Evolutionary conservation across 2,329 filamentous ascomycete genomes (phyloP).

Genomic region (Ophiocordyceps camponoti-saundersi): DNA sequence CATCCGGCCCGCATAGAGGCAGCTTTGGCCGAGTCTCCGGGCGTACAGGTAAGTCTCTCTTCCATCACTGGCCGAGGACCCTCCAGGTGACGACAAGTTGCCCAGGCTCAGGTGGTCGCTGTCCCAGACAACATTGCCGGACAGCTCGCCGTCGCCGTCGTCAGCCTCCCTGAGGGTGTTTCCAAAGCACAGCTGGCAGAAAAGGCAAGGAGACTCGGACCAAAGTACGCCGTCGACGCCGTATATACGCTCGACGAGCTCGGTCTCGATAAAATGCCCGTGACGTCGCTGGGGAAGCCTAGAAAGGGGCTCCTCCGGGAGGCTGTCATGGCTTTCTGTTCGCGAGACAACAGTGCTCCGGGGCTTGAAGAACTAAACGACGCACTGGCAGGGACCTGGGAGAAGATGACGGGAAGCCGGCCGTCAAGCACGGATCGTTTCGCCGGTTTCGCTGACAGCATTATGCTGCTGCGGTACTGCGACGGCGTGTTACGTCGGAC

Average conservation of each 20-base stretch:
- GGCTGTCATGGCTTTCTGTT: slow-evolving; percentile 5
- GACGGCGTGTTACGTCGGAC: slow-evolving; percentile 11
- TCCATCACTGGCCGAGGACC: neutral
- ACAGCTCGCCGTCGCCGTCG: slow-evolving; percentile 28
- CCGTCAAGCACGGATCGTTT: slow-evolving; percentile 11
- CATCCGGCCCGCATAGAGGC: slow-evolving; percentile 19
- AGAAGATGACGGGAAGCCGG: slow-evolving; percentile 11
- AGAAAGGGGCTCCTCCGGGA: slow-evolving; percentile 20
- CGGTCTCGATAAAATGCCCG: slow-evolving; percentile 18
- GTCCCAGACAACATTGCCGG: slow-evolving; percentile 25
- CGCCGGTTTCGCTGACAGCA: slow-evolving; percentile 17
- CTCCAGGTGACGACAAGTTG: neutral
- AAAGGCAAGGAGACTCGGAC: slow-evolving; percentile 14
- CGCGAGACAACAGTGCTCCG: neutral
- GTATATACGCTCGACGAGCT: slow-evolving; percentile 25
- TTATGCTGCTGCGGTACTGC: slow-evolving; percentile 19
- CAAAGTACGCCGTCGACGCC: slow-evolving; percentile 20
- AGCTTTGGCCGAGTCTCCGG: slow-evolving; percentile 16
- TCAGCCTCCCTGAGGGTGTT: slow-evolving; percentile 13
- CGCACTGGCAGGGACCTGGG: slow-evolving; percentile 11
- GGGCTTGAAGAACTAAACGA: slow-evolving; percentile 3
- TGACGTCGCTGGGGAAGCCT: slow-evolving; percentile 26
- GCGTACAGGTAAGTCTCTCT: slow-evolving; percentile 9
- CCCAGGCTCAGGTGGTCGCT: slow-evolving; percentile 23
- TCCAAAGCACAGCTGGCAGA: slow-evolving; percentile 15